Conservation (phyloP, 306 rosid genomes). For the Glycine latifolia region DNA sequence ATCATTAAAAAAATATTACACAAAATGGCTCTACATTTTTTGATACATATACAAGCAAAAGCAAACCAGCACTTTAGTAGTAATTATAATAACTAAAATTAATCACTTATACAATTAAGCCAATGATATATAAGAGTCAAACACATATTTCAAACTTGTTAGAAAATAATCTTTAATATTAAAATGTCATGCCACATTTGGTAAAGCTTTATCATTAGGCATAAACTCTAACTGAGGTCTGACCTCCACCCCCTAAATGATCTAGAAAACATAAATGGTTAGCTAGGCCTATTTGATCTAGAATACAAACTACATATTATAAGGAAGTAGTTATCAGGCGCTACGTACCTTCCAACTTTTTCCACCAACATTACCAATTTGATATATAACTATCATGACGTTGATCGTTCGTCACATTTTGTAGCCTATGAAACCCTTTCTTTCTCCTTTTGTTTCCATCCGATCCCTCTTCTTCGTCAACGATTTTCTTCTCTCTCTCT, state of each 20-base stretch:
- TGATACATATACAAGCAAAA: neutral
- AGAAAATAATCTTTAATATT: constrained; percentile 4
- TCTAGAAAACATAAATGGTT: constrained; percentile 6
- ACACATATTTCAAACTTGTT: constrained; percentile 3
- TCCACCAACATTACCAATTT: constrained; percentile 44
- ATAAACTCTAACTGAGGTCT: constrained; percentile 6
- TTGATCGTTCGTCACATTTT: constrained; percentile 37
- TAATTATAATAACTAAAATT: neutral
- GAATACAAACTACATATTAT: constrained; percentile 44
- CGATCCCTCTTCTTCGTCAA: constrained; percentile 22
- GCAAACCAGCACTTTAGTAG: neutral
- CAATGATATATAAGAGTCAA: constrained; percentile 29
- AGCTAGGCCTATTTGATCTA: constrained; percentile 37
- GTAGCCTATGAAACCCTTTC: neutral
- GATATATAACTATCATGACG: constrained; percentile 40
- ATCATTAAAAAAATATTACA: neutral
- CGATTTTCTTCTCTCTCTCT: neutral
- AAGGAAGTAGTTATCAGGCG: constrained; percentile 35
- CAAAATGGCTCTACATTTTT: neutral
- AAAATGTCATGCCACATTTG: constrained; percentile 23
- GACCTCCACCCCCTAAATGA: constrained; percentile 12
- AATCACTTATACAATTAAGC: neutral
- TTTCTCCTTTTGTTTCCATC: neutral
- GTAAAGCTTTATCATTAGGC: constrained; percentile 15
- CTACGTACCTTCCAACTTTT: constrained; percentile 36